Evolutionary conservation across 1,284 basidiomycete genomes (phyloP), one percentile per base, ranked within the genome.

Genomic region (Phellinidium pouzarii): DNA sequence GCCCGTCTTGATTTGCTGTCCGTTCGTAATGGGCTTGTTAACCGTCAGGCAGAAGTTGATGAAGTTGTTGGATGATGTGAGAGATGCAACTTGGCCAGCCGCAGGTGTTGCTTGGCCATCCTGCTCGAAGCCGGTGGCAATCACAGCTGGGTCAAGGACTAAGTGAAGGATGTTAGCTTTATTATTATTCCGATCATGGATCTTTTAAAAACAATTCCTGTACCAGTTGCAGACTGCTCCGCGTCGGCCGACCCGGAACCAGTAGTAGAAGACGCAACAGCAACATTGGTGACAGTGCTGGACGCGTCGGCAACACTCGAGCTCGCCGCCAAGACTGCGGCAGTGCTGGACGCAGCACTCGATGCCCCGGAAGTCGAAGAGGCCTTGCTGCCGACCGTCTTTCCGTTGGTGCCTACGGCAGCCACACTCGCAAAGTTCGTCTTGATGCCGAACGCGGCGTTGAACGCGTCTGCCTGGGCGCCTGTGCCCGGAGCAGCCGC

Each of bases 31-130:
- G 11, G 74, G 70, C 40, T 45, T 44, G 44, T 53, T 31, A 12
- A 41, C 57, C 17, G 48, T 59, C 9, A 59, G 43, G 31, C 52
- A 54, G 57, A 76, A 77, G 66, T 76, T 76, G 69, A 77, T 77
- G 64, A 77, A 79, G 70, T 80, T 80, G 69, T 80, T 80, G 36
- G 59, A 65, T 46, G 74, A 76, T 12, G 77, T 80, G 26, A 72
- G 61, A 11, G 75, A 74, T 0, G 68, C 57, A 31, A 73, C 73
- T 62, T 78, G 75, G 50, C 73, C 74, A 29, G 69, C 70, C 6
- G 64, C 60, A 1, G 73, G 70, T 34, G 64, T 64, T 20, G 66
- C 61, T 57, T 76, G 76, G 11, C 78, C 78, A 54, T 74, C 59
- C 12, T 69, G 60, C 20, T 63, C 68, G 40, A 77, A 74, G 11